These are phyloP conservation scores for Boletus calvinii DNA, from an alignment of 1,284 basidiomycete species.

Conservation along the genomic window DNA sequence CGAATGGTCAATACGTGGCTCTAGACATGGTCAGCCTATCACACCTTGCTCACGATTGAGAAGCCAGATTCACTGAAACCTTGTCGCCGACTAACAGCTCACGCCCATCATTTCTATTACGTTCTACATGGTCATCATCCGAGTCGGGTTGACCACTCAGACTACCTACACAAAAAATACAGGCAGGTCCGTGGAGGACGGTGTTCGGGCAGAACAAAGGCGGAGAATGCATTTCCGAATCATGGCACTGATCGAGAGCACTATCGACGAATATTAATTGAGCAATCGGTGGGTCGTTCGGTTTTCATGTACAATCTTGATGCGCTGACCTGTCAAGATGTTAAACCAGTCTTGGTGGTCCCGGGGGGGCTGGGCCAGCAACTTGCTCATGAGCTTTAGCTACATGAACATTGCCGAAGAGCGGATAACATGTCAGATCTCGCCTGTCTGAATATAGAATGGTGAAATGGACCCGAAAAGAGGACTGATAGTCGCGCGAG, in stretches of 20 bases:
- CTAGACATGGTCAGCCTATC: slow-evolving; percentile 20
- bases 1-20: slow-evolving; percentile 16
- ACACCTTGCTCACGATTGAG: background rate
- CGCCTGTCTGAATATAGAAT: too few species aligned
- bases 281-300: too few species aligned
- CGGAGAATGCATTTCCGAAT: background rate
- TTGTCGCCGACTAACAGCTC: slow-evolving; percentile 1
- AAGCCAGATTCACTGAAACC: background rate
- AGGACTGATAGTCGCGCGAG: too few species aligned
- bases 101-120: slow-evolving; percentile 7
- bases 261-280: background rate
- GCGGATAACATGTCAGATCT: too few species aligned
- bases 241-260: background rate
- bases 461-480: too few species aligned
- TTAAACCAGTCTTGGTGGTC: too few species aligned
- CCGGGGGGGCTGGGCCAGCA: too few species aligned
- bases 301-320: too few species aligned
- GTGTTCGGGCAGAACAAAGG: background rate
- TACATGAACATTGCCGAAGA: too few species aligned
- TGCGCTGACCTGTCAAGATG: too few species aligned
- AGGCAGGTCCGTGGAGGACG: background rate
- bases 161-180: background rate
- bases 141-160: background rate
- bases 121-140: slow-evolving; percentile 8
- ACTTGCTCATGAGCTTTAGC: too few species aligned